These are phyloP conservation scores for Cryptomeria japonica DNA, from an alignment of 75 land plant species.

Conservation along the genomic window DNA sequence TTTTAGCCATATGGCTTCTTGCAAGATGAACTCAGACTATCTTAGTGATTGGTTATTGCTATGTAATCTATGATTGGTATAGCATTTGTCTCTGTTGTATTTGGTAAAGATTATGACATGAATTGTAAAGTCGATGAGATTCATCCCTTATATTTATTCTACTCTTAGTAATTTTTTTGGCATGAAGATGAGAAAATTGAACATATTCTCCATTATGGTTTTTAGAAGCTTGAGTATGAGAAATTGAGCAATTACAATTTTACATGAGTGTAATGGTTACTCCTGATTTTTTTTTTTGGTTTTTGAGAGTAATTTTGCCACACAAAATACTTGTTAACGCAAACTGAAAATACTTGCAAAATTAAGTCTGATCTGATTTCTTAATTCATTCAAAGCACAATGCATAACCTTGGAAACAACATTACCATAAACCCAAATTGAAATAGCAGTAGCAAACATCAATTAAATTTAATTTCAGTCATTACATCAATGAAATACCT, in stretches of 20 bases:
- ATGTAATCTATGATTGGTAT: not conserved
- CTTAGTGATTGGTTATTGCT: not conserved
- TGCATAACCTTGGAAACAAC: too few relatives aligned
- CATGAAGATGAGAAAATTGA: not conserved
- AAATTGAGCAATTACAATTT: not conserved
- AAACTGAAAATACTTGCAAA: too few relatives aligned
- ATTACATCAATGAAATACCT: too few relatives aligned
- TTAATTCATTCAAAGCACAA: too few relatives aligned
- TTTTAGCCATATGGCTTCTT: not conserved
- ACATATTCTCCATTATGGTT: not conserved
- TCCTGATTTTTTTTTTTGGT: too few relatives aligned
- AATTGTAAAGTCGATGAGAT: not conserved
- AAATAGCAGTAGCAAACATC: too few relatives aligned
- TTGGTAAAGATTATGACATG: not conserved
- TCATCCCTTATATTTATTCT: not conserved
- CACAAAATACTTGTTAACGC: too few relatives aligned
- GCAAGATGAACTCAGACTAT: not conserved
- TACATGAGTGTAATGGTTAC: not conserved
- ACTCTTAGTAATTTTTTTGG: not conserved
- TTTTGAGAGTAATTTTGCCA: too few relatives aligned
- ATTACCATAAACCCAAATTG: too few relatives aligned
- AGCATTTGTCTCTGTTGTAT: not conserved
- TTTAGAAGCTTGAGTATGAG: not conserved
- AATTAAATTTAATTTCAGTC: too few relatives aligned
- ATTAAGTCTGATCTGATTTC: too few relatives aligned